Conservation (phyloP, 1,139 yeast species). For the Wickerhamomyces sp. region DNA sequence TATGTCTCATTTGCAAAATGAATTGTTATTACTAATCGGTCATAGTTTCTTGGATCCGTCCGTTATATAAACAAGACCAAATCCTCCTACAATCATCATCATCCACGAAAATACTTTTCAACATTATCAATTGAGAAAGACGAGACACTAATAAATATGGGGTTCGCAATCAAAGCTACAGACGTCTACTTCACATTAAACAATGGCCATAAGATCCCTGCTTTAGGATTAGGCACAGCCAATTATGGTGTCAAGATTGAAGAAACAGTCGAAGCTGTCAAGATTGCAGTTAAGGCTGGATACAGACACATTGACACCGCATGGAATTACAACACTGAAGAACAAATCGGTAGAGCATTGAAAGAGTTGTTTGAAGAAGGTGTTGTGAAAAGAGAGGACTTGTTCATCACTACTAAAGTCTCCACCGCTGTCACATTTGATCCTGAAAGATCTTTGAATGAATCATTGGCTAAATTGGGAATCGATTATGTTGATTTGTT, state of each 20-base stretch:
- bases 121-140: no score
- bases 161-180: slow-evolving; percentile 18
- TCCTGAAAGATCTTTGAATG: slow-evolving; percentile 32
- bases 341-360: slow-evolving; percentile 44
- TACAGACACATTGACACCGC: slow-evolving; percentile 54
- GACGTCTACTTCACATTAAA: slow-evolving; percentile 35
- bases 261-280: slow-evolving; percentile 34
- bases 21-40: no score
- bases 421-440: slow-evolving; percentile 41
- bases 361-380: slow-evolving; percentile 44
- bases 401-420: slow-evolving; percentile 55
- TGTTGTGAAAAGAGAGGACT: slow-evolving; percentile 45
- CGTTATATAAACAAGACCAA: no score
- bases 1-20: no score
- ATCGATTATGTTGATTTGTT: slow-evolving; percentile 52
- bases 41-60: no score
- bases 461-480: slow-evolving; percentile 36
- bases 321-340: slow-evolving; percentile 44
- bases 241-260: slow-evolving; percentile 30
- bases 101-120: no score
- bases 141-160: background rate
- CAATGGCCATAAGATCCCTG: slow-evolving; percentile 50
- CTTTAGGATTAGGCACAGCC: slow-evolving; percentile 57
- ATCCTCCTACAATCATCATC: no score
- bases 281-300: slow-evolving; percentile 43